phyloP scores from a whole-genome alignment of 805 yeast species.

The Yamadazyma nakazawae region DNA sequence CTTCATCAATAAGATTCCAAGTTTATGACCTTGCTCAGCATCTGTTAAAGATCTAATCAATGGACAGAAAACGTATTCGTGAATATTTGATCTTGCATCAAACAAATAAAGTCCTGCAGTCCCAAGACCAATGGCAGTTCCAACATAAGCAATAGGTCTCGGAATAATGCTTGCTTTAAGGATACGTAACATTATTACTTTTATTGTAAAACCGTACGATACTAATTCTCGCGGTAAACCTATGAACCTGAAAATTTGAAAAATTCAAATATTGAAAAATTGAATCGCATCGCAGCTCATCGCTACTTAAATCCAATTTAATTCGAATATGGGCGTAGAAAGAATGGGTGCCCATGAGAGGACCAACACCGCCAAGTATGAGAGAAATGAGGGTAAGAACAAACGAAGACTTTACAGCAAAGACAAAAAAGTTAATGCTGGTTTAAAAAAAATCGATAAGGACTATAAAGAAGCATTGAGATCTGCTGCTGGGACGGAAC shows the following conservation, averaged over 20 bases:
- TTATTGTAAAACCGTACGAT: neutral
- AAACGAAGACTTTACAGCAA: slow-evolving; percentile 25
- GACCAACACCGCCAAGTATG: slow-evolving; percentile 24
- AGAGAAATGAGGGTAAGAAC: slow-evolving; percentile 22
- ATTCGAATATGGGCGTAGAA: slow-evolving; percentile 17
- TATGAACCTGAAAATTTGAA: too few relatives aligned
- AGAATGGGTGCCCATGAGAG: slow-evolving; percentile 20
- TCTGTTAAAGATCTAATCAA: slow-evolving; percentile 62
- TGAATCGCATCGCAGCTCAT: neutral
- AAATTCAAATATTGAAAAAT: neutral
- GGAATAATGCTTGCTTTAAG: slow-evolving; percentile 5
- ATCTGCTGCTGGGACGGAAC: slow-evolving; percentile 83
- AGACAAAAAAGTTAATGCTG: slow-evolving; percentile 61
- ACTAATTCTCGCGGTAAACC: neutral
- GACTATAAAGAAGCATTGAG: slow-evolving; percentile 75
- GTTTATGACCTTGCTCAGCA: slow-evolving; percentile 82
- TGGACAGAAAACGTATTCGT: slow-evolving; percentile 81
- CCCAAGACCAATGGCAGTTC: neutral
- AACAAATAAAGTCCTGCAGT: neutral
- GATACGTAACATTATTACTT: neutral
- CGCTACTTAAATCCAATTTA: neutral
- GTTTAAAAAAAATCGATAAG: slow-evolving; percentile 62
- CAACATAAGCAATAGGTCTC: neutral
- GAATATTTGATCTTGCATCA: slow-evolving; percentile 80
- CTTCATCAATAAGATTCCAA: slow-evolving; percentile 70